phyloP scores from a whole-genome alignment of 108 stramenopile species.

The Asterionellopsis glacialis region DNA sequence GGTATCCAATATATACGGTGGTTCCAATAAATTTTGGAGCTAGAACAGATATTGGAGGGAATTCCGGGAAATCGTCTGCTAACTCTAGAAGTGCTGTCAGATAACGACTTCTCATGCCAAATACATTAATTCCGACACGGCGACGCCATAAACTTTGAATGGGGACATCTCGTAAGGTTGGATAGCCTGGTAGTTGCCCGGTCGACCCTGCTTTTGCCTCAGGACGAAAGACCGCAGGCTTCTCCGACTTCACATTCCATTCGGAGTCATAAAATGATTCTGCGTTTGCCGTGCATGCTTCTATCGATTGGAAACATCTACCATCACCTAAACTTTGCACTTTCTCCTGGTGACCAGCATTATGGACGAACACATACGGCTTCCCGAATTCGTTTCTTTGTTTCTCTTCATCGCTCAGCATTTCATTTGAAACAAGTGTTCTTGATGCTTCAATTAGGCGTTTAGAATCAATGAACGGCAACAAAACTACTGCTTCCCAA shows the following conservation, averaged over 20 bases:
- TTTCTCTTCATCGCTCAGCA: slow-evolving; percentile 60
- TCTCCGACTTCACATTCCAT: slow-evolving; percentile 31
- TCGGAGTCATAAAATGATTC: slow-evolving; percentile 26
- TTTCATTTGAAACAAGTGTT: slow-evolving; percentile 35
- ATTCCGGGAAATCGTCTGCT: slow-evolving; percentile 46
- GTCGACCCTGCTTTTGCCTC: slow-evolving; percentile 38
- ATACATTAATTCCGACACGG: slow-evolving; percentile 62
- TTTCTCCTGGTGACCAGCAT: slow-evolving; percentile 4
- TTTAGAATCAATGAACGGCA: slow-evolving; percentile 95
- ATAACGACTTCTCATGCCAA: slow-evolving; percentile 70
- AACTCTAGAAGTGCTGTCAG: slow-evolving; percentile 70
- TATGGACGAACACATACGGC: slow-evolving; percentile 37
- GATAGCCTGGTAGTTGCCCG: slow-evolving; percentile 67
- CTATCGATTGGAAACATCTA: slow-evolving; percentile 22
- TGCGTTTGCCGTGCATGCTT: slow-evolving; percentile 25
- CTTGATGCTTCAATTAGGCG: slow-evolving; percentile 65
- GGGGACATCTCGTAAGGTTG: slow-evolving; percentile 73
- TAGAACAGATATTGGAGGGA: slow-evolving; percentile 47
- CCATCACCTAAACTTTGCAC: not conserved
- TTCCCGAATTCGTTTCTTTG: slow-evolving; percentile 54
- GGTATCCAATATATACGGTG: slow-evolving; percentile 71
- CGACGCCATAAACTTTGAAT: slow-evolving; percentile 46
- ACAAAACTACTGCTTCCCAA: slow-evolving; percentile 96
- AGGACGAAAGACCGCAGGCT: slow-evolving; percentile 50
- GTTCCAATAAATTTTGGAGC: slow-evolving; percentile 79